These are phyloP conservation scores for Trapa bicornis DNA, from an alignment of 345 rosid species.

Conservation along the genomic window DNA sequence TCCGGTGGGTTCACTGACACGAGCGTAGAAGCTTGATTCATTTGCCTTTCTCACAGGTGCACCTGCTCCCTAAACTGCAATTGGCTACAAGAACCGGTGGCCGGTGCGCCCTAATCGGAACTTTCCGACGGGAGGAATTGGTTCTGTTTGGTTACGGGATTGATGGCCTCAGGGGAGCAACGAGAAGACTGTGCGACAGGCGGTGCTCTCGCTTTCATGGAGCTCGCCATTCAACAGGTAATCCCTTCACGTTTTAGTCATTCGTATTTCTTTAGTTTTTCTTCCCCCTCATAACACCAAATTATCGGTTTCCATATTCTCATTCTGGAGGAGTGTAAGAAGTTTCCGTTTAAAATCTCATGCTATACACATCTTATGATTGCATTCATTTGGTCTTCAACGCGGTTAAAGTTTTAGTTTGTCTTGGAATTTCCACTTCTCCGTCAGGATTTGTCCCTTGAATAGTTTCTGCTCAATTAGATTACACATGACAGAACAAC, in stretches of 20 bases:
- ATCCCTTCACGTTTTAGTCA: not conserved
- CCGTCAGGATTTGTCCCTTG: too few species aligned
- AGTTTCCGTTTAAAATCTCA: not conserved
- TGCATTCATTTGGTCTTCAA: not conserved
- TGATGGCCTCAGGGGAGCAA: not conserved
- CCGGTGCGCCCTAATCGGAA: not conserved
- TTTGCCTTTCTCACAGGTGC: not conserved
- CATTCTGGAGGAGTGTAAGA: not conserved
- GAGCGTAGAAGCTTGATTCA: too few species aligned
- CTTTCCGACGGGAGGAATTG: too few species aligned
- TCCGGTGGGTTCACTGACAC: too few species aligned
- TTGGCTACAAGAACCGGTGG: not conserved
- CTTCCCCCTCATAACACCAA: too few species aligned
- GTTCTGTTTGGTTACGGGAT: not conserved
- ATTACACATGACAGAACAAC: not conserved
- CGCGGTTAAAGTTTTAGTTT: not conserved
- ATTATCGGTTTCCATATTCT: too few species aligned
- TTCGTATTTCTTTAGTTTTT: too few species aligned
- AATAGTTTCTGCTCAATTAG: not conserved
- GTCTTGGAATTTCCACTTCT: not conserved
- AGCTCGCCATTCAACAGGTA: not conserved
- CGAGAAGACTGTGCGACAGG: not conserved
- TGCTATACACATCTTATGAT: not conserved
- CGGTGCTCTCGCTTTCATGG: not conserved
- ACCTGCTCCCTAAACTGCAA: not conserved